phyloP scores from a whole-genome alignment of 1,139 yeast species.

The Saccharomycopsis hybrid region DNA sequence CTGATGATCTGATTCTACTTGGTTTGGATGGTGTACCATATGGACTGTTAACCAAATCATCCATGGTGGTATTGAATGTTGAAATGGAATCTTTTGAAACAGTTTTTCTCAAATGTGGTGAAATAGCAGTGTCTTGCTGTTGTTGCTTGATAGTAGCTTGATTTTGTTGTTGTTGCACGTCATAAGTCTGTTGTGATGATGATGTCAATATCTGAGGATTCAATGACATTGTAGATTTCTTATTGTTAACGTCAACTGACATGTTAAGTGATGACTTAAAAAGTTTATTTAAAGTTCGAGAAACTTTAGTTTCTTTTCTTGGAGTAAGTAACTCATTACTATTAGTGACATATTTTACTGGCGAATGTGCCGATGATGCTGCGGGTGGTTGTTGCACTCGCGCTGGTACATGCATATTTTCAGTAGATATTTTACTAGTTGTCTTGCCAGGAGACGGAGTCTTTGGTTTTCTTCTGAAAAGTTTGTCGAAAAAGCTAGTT shows the following conservation, averaged over 20 bases:
- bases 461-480: conserved; percentile 20
- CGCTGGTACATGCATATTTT: no score
- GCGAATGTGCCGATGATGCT: neutral
- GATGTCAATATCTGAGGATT: neutral
- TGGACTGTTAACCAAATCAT: conserved; percentile 8
- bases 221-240: neutral
- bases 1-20: no score
- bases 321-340: neutral
- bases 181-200: neutral
- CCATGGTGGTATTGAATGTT: conserved; percentile 8
- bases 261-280: conserved; percentile 13
- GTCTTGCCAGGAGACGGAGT: no score
- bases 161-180: neutral
- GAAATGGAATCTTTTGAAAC: conserved; percentile 5
- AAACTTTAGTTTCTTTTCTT: conserved; percentile 8
- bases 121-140: neutral
- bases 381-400: no score
- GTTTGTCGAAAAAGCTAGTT: conserved; percentile 17
- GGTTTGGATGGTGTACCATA: conserved; percentile 9
- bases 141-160: neutral
- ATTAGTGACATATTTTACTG: conserved; percentile 12
- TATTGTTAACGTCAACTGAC: conserved; percentile 1
- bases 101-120: neutral
- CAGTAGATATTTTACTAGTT: no score
- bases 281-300: conserved; percentile 9